These are phyloP conservation scores for Ambrosiella beaveri DNA, from an alignment of 2,329 filamentous ascomycete species.

Conservation along the genomic window DNA sequence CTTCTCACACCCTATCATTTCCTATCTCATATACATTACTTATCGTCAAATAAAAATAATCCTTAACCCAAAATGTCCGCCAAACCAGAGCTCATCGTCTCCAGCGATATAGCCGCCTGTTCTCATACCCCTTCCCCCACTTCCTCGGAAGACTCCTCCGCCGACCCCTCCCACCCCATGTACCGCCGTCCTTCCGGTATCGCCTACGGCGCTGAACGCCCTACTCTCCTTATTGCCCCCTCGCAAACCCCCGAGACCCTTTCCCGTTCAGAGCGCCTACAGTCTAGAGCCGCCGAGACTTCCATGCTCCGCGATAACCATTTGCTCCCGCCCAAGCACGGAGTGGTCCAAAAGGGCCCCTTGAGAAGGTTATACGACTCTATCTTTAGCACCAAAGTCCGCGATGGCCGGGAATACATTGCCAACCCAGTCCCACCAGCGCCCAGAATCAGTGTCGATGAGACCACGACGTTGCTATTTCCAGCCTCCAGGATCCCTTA, in stretches of 20 bases:
- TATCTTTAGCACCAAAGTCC: conserved; percentile 37
- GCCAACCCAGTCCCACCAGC: conserved; percentile 5
- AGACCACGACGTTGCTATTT: conserved; percentile 4
- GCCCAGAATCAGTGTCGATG: conserved; percentile 2
- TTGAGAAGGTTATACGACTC: conserved; percentile 26
- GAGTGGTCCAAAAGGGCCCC: conserved; percentile 16
- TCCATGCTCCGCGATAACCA: conserved; percentile 49
- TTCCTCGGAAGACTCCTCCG: conserved; percentile 18
- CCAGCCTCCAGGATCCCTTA: background rate
- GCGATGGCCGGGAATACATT: conserved; percentile 11
- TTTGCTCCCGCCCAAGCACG: conserved; percentile 41
- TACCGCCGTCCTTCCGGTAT: conserved; percentile 68
- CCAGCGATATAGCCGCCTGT: conserved; percentile 19
- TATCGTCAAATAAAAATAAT: background rate
- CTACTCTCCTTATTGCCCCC: conserved; percentile 37
- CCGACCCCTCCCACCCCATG: conserved; percentile 28
- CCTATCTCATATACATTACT: background rate
- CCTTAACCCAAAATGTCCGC: conserved; percentile 4
- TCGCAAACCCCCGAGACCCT: conserved; percentile 27
- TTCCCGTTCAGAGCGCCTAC: conserved; percentile 37
- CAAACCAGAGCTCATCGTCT: conserved; percentile 24
- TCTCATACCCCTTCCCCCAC: conserved; percentile 15
- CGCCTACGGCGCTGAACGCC: conserved; percentile 52
- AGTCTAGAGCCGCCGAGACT: conserved; percentile 39
- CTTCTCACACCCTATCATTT: too few relatives aligned